Conservation (phyloP, 176 grass and related monocot species). For the bread wheat (Triticum aestivum) region DNA sequence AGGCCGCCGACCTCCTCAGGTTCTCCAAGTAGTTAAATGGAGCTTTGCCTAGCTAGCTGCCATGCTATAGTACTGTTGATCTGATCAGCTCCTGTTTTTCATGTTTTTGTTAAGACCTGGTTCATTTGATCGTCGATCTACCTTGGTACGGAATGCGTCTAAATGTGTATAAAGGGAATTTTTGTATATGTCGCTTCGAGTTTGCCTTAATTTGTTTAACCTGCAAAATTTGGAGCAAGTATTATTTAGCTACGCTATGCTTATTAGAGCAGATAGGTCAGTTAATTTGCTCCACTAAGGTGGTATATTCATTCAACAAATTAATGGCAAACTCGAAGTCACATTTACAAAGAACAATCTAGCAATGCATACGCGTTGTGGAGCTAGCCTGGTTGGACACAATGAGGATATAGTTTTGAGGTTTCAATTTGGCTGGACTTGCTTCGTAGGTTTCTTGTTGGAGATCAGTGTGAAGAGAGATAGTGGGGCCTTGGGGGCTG, state of each 20-base stretch:
- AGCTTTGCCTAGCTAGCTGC: conserved; percentile 35
- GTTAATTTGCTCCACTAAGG: neutral
- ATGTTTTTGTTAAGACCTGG: conserved; percentile 38
- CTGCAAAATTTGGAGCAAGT: neutral
- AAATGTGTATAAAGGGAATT: conserved; percentile 30
- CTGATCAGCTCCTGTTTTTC: conserved; percentile 37
- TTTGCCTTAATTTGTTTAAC: neutral
- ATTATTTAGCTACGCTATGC: neutral
- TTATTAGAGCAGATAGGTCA: neutral
- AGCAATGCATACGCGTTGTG: neutral
- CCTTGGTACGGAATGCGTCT: neutral
- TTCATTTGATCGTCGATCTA: conserved; percentile 36
- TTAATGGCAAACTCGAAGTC: neutral
- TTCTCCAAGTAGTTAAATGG: conserved; percentile 66
- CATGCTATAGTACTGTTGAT: conserved; percentile 22
- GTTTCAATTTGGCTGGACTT: conserved; percentile 28
- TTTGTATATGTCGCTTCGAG: conserved; percentile 1
- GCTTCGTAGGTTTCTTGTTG: neutral
- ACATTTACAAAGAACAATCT: neutral
- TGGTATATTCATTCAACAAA: neutral
- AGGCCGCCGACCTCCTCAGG: conserved; percentile 62
- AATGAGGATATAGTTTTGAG: conserved; percentile 23
- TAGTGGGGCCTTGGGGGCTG: neutral
- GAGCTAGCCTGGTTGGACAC: neutral
- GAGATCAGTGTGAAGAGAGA: neutral